phyloP scores from a whole-genome alignment of 176 grass and related monocot genomes.

The Avena insularis region DNA sequence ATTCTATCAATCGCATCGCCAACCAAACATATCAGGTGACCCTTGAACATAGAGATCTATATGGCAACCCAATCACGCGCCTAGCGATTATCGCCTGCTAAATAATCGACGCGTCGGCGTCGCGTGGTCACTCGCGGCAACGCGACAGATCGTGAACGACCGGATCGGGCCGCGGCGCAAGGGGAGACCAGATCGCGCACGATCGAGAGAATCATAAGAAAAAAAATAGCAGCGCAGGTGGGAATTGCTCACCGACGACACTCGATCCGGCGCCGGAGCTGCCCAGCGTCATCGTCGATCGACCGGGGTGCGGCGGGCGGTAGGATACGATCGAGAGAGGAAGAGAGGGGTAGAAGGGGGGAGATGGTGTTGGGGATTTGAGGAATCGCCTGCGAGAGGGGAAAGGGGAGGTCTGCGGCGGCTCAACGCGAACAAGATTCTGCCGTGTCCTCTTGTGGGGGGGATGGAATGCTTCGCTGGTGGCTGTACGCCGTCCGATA shows the following conservation, averaged over 20 bases:
- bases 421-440: constrained; percentile 18
- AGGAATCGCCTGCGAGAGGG: not conserved
- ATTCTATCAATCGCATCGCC: not conserved
- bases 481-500: not conserved
- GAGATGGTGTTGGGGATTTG: not conserved
- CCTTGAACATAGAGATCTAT: not conserved
- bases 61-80: not conserved
- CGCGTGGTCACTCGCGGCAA: not conserved
- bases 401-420: constrained; percentile 31
- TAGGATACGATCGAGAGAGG: not conserved
- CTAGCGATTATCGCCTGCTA: not conserved
- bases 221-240: not conserved
- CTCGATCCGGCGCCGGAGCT: constrained; percentile 75
- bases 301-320: not conserved
- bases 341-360: not conserved
- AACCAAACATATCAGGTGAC: not conserved
- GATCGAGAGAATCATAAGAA: not conserved
- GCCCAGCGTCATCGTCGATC: constrained; percentile 62
- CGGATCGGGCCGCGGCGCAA: not conserved
- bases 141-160: not conserved
- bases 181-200: not conserved
- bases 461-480: not conserved
- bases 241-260: constrained; percentile 66
- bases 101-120: not conserved
- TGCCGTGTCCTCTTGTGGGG: not conserved